A percentile compares a stretch with the other conserved stretches of the same genome.
Evolutionary conservation across 208 protist genomes (phyloP).

Genomic region (Leptomonas pyrrhocoris): DNA sequence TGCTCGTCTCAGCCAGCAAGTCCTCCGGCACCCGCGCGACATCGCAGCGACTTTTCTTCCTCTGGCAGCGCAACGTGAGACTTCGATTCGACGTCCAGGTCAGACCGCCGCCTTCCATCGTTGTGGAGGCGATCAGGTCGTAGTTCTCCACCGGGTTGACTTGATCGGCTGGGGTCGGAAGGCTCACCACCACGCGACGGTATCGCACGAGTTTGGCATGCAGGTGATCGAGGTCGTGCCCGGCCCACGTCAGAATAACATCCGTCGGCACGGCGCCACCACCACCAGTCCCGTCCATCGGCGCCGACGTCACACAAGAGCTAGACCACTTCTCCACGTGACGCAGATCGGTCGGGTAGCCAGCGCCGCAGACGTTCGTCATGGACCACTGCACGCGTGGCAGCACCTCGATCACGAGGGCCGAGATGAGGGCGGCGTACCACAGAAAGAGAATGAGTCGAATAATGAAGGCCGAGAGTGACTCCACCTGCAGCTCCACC

Average conservation of each 20-base stretch:
- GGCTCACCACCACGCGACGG: constrained; percentile 47
- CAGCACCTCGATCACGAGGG: constrained; percentile 65
- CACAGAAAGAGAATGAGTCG: constrained; percentile 55
- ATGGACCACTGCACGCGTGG: constrained; percentile 56
- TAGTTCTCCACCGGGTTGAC: constrained; percentile 11
- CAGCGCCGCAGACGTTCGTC: constrained; percentile 64
- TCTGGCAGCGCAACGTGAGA: constrained; percentile 28
- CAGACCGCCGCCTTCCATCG: constrained; percentile 8
- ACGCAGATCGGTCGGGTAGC: constrained; percentile 39
- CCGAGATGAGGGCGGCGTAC: constrained; percentile 56
- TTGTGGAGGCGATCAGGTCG: constrained; percentile 13
- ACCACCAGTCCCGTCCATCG: not conserved
- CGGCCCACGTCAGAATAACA: constrained; percentile 44
- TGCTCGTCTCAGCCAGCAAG: constrained; percentile 9
- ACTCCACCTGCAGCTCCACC: constrained; percentile 86
- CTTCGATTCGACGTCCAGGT: constrained; percentile 8
- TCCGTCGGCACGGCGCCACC: not conserved
- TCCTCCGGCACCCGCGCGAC: constrained; percentile 37
- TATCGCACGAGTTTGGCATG: constrained; percentile 42
- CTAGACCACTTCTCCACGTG: constrained; percentile 34
- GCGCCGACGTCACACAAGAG: constrained; percentile 14
- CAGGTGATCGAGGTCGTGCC: constrained; percentile 23
- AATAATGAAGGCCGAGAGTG: constrained; percentile 47
- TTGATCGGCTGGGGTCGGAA: constrained; percentile 28
- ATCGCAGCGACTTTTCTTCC: constrained; percentile 33